phyloP scores from a whole-genome alignment of 768 basidiomycete genomes.

The Panus rudis region DNA sequence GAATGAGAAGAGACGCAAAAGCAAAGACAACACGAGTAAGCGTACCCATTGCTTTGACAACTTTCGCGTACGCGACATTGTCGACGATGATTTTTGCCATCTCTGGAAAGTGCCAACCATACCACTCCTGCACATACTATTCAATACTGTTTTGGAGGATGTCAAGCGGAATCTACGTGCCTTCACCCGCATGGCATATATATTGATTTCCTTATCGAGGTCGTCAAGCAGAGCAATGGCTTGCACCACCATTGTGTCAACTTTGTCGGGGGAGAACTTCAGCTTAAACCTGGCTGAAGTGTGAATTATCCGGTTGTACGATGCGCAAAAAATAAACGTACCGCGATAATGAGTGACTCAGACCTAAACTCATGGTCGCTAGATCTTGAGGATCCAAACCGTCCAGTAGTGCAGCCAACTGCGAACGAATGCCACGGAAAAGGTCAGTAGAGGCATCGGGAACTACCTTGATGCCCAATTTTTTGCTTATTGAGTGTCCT shows the following conservation, averaged over 20 bases:
- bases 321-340: conserved; percentile 26
- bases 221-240: conserved; percentile 97
- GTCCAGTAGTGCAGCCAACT: conserved; percentile 80
- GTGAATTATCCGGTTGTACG: no score
- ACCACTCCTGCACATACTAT: conserved; percentile 80
- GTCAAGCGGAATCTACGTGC: conserved; percentile 33
- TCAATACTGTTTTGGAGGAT: neutral
- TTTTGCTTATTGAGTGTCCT: conserved; percentile 89
- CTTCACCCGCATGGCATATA: conserved; percentile 98
- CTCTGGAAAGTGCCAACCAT: conserved; percentile 99
- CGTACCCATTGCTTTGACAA: conserved; percentile 84
- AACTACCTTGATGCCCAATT: conserved; percentile 83
- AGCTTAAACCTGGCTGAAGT: conserved; percentile 75
- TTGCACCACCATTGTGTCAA: conserved; percentile 99
- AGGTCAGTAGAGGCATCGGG: conserved; percentile 65
- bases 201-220: conserved; percentile 99
- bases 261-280: conserved; percentile 99
- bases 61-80: conserved; percentile 95
- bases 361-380: conserved; percentile 95
- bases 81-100: conserved; percentile 98
- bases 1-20: neutral
- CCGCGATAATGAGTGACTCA: conserved; percentile 96
- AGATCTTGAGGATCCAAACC: conserved; percentile 91
- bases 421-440: conserved; percentile 92
- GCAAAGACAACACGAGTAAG: conserved; percentile 3